These are phyloP conservation scores for Geotrichum restrictum DNA, from an alignment of 1,139 yeast genomes.

Conservation along the genomic window DNA sequence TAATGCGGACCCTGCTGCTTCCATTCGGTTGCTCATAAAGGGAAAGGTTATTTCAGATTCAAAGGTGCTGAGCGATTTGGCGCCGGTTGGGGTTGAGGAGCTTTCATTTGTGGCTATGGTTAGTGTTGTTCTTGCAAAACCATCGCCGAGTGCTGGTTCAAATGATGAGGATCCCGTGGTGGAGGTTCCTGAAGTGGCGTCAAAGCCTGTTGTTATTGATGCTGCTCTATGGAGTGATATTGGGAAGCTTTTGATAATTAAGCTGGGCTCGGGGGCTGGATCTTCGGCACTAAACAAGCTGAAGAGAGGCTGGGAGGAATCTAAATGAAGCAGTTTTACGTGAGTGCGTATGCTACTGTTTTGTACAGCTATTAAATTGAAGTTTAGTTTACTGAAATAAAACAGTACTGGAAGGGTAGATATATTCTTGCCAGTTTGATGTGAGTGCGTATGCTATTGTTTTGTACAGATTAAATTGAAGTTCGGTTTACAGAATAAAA, in stretches of 20 bases:
- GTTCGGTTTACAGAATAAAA: no score
- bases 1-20: not conserved
- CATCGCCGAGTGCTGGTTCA: no score
- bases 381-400: no score
- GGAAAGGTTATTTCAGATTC: conserved; percentile 16
- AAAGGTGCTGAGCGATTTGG: conserved; percentile 1
- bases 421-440: no score
- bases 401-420: no score
- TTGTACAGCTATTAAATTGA: no score
- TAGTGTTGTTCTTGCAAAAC: not conserved
- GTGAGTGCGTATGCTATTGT: no score
- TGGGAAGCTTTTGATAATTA: not conserved
- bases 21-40: conserved; percentile 7
- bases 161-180: not conserved
- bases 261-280: not conserved
- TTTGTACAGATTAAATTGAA: no score
- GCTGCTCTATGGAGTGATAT: conserved; percentile 4
- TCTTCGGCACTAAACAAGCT: not conserved
- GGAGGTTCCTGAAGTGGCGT: not conserved
- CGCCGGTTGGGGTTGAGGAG: not conserved
- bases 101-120: conserved; percentile 7
- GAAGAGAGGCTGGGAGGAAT: conserved; percentile 4
- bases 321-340: no score
- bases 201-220: not conserved
- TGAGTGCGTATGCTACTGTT: no score